Evolutionary conservation across 2,329 filamentous ascomycete genomes (phyloP), one percentile per base, ranked within the genome.

Genomic region (Stemphylium lycopersici): DNA sequence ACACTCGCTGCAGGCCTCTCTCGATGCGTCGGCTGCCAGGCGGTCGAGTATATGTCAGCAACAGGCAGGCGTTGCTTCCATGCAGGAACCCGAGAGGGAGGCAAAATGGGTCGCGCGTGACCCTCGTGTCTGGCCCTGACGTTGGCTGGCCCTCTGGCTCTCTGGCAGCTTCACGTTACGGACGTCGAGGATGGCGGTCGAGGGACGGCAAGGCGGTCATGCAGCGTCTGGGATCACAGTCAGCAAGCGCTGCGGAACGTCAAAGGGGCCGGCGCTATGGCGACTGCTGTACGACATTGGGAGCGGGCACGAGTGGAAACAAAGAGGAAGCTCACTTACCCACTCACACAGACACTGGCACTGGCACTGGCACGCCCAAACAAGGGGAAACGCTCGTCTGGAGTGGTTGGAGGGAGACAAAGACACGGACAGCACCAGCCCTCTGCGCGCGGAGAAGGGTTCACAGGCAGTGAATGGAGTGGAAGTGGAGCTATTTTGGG

Each of bases 261-360:
- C 65, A 67, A 69, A 67, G 65, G 65, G 67, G 62, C 62, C 45
- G 60, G 61, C 61, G 65, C 63, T 62, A 62, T 63, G 65, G 60
- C 69, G 61, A 63, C 55, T 70, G 71, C 60, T 58, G 72, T 73
- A 71, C 70, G 58, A 68, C 66, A 69, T 70, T 66, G 67, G 44
- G 26, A 59, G 59, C 63, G 66, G 63, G 61, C 66, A 67, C 65
- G 56, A 61, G 56, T 62, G 66, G 64, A 64, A 67, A 70, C 72
- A 69, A 70, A 67, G 68, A 66, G 59, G 59, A 62, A 61, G 63
- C 61, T 61, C 48, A 73, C 71, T 68, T 64, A 73, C 69, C 65
- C 59, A 63, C 47, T 45, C 43, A 39, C 36, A 50, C 51, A 48
- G 26, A 29, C 24, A 50, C 51, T 48, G 26, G 41, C 24, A 50